Evolutionary conservation across 305 asterid species (phyloP), one percentile per base, ranked within the genome.

Genomic region (Fraxinus greggii): DNA sequence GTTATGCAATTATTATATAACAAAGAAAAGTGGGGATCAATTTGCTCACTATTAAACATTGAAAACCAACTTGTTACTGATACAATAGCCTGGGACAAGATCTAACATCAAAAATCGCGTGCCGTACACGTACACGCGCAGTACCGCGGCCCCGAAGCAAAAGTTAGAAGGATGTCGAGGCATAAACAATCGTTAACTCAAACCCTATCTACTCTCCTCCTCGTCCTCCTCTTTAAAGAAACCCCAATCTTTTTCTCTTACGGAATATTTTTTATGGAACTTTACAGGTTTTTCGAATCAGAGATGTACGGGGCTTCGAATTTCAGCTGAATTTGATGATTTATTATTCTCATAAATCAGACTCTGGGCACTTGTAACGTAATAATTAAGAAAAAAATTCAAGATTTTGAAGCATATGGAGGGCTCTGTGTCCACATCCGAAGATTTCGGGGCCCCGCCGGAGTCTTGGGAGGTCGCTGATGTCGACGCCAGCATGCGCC

Each of bases 381-480:
- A 48, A 79, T 80, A 82, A 77, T 84, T 86, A 13, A 69, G 75
- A 35, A 42, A 40, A 61, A 78, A 76, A 31, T 45, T 36, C 6
- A 10, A 59, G 81, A 72, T 78, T 81, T 74, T 81, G 83, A 80
- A 75, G 83, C 82, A 76, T 74, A 93, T 91, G 98, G 98, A 91
- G 75, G 87, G 88, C 85, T 90, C 95, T 84, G 83, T 85, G 80
- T 74, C 90, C 85, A 83, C 88, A 70, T 80, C 93, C 84, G 88
- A 76, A 79, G 94, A 91, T 32, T 90, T 84, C 35, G 93, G 92
- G 29, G 86, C 80, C 74, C 90, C 86, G 26, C 97, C 97, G 78
- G 98, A 94, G 89, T 94, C 98, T 63, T 94, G 98, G 98, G 98
- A 94, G 92, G 95, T 87, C 36, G 98, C 95, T 70, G 97, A 94